Evolutionary conservation across 2,329 filamentous ascomycete species (phyloP).

Genomic region (Botrytis tulipae): DNA sequence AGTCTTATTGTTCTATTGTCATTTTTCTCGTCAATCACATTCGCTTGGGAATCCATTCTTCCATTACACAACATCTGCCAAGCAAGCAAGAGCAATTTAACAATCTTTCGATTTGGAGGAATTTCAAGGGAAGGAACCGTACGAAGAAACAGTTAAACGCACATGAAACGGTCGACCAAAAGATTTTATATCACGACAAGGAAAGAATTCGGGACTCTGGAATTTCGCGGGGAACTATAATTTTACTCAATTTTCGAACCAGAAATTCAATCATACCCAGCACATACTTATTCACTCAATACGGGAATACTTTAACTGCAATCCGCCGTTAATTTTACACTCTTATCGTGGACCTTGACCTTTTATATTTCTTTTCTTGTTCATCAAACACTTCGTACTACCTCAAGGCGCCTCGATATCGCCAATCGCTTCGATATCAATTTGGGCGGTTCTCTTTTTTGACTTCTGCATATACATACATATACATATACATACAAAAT

Average conservation of each 20-base stretch:
- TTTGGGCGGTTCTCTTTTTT: not conserved
- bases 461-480: slow-evolving; percentile 23
- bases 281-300: slow-evolving; percentile 5
- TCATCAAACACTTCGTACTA: not conserved
- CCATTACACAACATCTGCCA: not conserved
- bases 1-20: not conserved
- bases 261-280: not conserved
- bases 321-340: too few relatives aligned
- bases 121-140: not conserved
- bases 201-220: not conserved
- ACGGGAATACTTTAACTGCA: not conserved
- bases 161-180: not conserved
- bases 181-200: not conserved
- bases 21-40: not conserved
- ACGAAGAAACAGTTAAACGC: not conserved
- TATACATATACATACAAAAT: slow-evolving; percentile 31
- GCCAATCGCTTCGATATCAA: slow-evolving; percentile 19
- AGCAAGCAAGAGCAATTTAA: not conserved
- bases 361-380: not conserved
- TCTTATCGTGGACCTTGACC: not conserved
- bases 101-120: not conserved
- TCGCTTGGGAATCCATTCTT: slow-evolving; percentile 2
- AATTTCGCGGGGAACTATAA: not conserved
- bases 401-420: slow-evolving; percentile 8
- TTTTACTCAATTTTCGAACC: not conserved